Conservation (phyloP, 805 yeast species). For the Saturnispora quitensis region DNA sequence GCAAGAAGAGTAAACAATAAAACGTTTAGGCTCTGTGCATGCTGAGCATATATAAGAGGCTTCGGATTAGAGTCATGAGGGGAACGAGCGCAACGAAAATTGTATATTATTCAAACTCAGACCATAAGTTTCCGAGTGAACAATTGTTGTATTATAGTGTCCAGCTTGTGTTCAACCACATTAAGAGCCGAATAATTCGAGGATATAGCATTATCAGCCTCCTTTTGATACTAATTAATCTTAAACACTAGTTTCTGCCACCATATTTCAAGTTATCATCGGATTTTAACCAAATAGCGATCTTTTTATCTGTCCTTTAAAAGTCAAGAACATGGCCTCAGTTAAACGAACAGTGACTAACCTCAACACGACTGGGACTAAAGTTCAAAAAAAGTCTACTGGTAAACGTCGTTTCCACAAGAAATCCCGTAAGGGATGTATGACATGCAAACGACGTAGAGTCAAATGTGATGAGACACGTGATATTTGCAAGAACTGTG, state of each 20-base stretch:
- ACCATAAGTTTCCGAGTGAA: not conserved
- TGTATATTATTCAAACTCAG: not conserved
- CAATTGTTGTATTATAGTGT: not conserved
- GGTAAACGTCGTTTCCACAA: constrained; percentile 84
- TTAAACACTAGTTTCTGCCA: not conserved
- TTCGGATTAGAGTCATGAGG: not conserved
- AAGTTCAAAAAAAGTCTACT: constrained; percentile 33
- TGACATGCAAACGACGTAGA: constrained; percentile 78
- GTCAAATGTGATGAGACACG: constrained; percentile 88
- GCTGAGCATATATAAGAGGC: not conserved
- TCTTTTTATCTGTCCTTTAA: not conserved
- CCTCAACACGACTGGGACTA: constrained; percentile 6
- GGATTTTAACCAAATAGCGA: not conserved
- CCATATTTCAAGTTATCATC: not conserved
- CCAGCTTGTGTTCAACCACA: constrained; percentile 6
- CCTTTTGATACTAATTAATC: not conserved
- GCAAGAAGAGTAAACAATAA: not conserved
- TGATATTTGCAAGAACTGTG: constrained; percentile 74
- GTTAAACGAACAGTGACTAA: not conserved
- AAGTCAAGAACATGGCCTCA: not conserved
- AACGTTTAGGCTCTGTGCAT: not conserved
- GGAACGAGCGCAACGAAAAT: constrained; percentile 12
- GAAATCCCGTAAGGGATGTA: constrained; percentile 83
- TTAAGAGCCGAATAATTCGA: not conserved
- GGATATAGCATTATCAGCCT: not conserved